phyloP scores from a whole-genome alignment of 306 rosid genomes.

The Quercus alba region DNA sequence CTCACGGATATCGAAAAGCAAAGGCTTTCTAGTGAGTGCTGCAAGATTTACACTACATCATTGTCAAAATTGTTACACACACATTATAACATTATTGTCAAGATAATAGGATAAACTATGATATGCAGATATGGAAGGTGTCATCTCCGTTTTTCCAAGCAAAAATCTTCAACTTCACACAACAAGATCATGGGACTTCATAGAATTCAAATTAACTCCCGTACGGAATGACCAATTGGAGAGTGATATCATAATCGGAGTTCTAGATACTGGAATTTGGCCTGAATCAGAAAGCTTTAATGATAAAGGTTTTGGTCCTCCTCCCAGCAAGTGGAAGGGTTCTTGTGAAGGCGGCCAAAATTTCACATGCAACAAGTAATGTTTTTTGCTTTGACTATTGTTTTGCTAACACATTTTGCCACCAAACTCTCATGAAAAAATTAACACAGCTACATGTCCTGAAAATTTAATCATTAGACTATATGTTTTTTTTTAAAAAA shows the following conservation, averaged over 20 bases:
- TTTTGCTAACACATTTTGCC: no score
- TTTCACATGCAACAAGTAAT: conserved; percentile 29
- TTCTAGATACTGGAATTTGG: conserved; percentile 26
- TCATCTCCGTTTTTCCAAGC: conserved; percentile 24
- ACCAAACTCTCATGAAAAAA: no score
- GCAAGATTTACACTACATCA: not conserved
- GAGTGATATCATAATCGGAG: conserved; percentile 16
- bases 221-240: not conserved
- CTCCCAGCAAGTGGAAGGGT: conserved; percentile 29
- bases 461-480: no score
- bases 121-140: conserved; percentile 4
- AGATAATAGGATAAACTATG: not conserved
- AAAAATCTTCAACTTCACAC: not conserved
- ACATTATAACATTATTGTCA: no score
- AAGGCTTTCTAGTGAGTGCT: not conserved
- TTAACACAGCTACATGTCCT: no score
- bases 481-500: no score
- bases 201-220: not conserved
- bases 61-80: no score
- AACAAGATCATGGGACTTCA: conserved; percentile 28
- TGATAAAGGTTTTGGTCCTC: conserved; percentile 9
- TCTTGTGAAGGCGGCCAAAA: conserved; percentile 7
- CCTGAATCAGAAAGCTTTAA: conserved; percentile 26
- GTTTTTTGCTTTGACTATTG: not conserved
- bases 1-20: not conserved